Evolutionary conservation across 2,329 filamentous ascomycete species (phyloP), one percentile per base, ranked within the genome.

Genomic region (Paraconiothyrium sp.): DNA sequence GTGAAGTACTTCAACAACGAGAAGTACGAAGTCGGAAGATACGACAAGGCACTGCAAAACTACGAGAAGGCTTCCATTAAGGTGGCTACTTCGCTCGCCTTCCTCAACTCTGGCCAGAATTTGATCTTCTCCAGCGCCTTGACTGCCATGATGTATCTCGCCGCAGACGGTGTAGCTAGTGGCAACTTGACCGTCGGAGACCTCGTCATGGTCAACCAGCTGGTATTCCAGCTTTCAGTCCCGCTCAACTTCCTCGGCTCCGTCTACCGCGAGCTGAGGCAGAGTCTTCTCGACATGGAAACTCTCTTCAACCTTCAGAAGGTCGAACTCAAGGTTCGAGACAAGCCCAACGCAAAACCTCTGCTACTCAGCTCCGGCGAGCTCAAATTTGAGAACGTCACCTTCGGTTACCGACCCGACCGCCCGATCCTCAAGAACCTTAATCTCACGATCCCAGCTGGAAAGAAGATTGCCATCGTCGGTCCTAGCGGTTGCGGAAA

Each of bases 1-100:
- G 95, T 99, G 75, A 99, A 99, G 75, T 97, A 98, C 82, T 99
- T 98, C 83, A 99, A 99, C 83, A 99, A 99, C 74, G 96, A 99
- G 76, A 92, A 91, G 67, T 98, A 93, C 68, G 95, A 99, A 81
- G 92, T 97, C 47, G 86, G 87, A 35, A 88, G 95, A 46, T 99
- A 99, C 77, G 94, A 98, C 79, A 88, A 90, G 70, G 93, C 95
- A 0, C 83, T 99, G 27, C 86, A 89, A 67, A 86, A 90, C 61
- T 99, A 99, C 77, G 92, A 99, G 78, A 91, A 91, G 77, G 94
- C 93, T 60, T 97, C 93, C 16, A 98, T 99, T 83, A 98, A 98
- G 77, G 92, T 99, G 37, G 93, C 93, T 10, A 99, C 95, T 0
- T 98, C 94, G 3, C 83, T 99, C 46, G 92, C 95, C 1, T 90